A percentile compares a stretch with the other conserved stretches of the same genome.
Conservation (phyloP, 192 early-diverging fungal species). For the Mortierella alpina region DNA sequence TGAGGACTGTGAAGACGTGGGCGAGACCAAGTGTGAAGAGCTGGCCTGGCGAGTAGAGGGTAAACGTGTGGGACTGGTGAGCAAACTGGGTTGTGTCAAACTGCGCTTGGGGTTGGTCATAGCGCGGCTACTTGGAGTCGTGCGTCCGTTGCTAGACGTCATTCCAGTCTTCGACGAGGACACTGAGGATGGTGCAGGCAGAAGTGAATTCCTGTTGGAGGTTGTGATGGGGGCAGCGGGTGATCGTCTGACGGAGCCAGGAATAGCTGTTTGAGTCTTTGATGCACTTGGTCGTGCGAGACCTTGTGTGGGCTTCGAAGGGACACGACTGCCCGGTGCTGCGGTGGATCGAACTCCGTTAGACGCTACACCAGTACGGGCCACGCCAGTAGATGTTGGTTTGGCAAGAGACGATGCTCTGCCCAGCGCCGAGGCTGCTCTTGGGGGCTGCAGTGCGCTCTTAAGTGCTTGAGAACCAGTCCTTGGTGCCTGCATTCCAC, state of each 20-base stretch:
- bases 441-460: not conserved
- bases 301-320: not conserved
- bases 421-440: conserved; percentile 1
- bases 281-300: conserved; percentile 5
- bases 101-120: conserved; percentile 15
- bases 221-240: not conserved
- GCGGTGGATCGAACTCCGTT: not conserved
- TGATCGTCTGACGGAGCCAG: not conserved
- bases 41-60: not conserved
- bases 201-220: conserved; percentile 7
- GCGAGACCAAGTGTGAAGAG: conserved; percentile 21
- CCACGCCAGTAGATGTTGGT: not conserved
- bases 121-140: not conserved
- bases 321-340: conserved; percentile 7
- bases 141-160: not conserved
- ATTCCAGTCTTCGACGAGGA: conserved; percentile 1
- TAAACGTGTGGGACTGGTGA: conserved; percentile 23
- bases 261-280: conserved; percentile 22
- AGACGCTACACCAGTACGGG: not conserved
- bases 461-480: conserved; percentile 8
- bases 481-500: conserved; percentile 24
- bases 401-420: conserved; percentile 11
- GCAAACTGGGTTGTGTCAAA: not conserved
- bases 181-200: conserved; percentile 15
- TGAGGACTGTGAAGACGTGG: conserved; percentile 26